Base-by-base conservation (phyloP, 2,329 filamentous ascomycete species). In the Aspergillus pseudoterreus region DNA sequence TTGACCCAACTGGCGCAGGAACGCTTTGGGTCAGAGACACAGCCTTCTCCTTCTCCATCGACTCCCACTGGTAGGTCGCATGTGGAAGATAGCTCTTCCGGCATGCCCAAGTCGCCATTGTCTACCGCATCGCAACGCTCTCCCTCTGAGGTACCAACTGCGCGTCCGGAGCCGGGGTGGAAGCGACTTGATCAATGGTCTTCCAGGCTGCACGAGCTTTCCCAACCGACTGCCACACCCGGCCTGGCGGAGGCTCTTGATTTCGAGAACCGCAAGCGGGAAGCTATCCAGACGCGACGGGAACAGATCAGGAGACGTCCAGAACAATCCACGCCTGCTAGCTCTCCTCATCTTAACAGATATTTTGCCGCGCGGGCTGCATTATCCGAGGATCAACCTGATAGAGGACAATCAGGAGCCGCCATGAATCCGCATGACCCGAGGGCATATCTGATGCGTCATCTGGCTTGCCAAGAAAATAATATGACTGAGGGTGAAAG, bases 251-350 rank as follows among this genome's bases (percentile, higher is more conserved):
- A 63, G 11, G 68, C 70, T 19, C 60, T 74, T 43, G 69, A 73
- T 32, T 73, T 72, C 52, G 71, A 74, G 44, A 58, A 59, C 14
- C 63, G 70, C 38, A 73, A 74, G 56, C 68, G 63, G 52, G 66
- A 64, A 3, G 66, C 63, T 12, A 67, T 67, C 15, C 56, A 60
- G n/a, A 49, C 56, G 36, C 60, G 62, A 17, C 62, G 63, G 21
- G 46, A 63, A 48, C 54, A 58, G 36, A 46, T 60, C 6, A 57
- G 53, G 17, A 50, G 48, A 15, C 41, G 38, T 9, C 38, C 17
- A 21, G 44, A 45, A 8, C 30, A 24, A 4, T 24, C 54, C 41
- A 38, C 35, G 2, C 36, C 47, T 14, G 52, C 50, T 4, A 55
- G 55, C 8, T 67, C 63, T 2, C 63, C 64, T 5, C 66, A 70